Base-by-base conservation (phyloP, 164 flowering plant genomes). In the Santalum album region DNA sequence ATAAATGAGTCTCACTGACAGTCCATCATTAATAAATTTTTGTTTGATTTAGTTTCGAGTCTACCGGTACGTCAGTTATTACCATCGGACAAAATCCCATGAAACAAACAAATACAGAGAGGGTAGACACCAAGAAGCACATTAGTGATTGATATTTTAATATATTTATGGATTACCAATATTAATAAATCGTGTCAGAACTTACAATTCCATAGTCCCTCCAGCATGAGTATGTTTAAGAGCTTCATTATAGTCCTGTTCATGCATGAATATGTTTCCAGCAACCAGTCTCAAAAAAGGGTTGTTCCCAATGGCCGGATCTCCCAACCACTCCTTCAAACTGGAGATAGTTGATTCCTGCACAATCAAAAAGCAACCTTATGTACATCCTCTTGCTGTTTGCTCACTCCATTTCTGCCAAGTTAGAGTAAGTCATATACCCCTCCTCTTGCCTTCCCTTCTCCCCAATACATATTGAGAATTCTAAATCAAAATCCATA, bases 201-300 rank as follows among this genome's bases (percentile, higher is more conserved):
- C 92, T 82, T 25, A 92, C 99, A 92, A 66, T 23, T 92, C 99
- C 96, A 92, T 81, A 17, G 94, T 84, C 26, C 99, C 96, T 49
- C 96, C 99, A 69, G 83, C 73, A 68, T 84, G 65, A 39, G 96
- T 87, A 70, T 87, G 85, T 57, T 89, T 89, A 55, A 92, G 69
- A 55, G 99, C 99, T 62, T 92, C 96, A 70, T 75, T 83, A 59
- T 75, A 92, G 59, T 92, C 99, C 63, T 85, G 86, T 60, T 92
- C 96, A 52, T 89, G 90, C 87, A 77, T 73, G 71, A 78, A 92
- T 18, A 92, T 71, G 58, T 69, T 87, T 42, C 96, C 96, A 19
- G 96, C 91, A 72, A 85, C 73, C 69, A 89, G 68, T 55, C 91
- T 71, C 52, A 92, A 62, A 47, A 71, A 69, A 17, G 87, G 77